Base-by-base conservation (phyloP, 169 alveolate genomes). In the Plasmodium gaboni region DNA sequence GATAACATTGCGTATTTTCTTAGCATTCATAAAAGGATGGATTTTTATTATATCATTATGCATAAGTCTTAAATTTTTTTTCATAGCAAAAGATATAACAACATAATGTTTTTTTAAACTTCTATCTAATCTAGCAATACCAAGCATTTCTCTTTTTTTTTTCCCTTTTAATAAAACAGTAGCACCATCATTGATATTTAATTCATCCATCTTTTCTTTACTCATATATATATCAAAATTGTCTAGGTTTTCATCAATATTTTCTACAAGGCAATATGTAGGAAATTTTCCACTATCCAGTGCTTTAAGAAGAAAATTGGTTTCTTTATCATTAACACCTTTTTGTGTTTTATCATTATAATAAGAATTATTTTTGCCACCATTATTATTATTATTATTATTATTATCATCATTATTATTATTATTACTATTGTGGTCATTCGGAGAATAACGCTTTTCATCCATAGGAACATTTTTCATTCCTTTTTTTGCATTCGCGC, bases 221-320 rank as follows among this genome's bases (percentile, higher is more conserved):
- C 72, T 74, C 88, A 74, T 70, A 26, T 80, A 80, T 67, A 80
- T 68, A 10, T 80, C 90, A 70, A 68, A 80, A 10, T 80, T 80
- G 24, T 80, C 90, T 32, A 44, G 17, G 13, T 80, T 17, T 8
- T 80, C 90, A 46, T 80, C 90, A 12, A 80, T 67, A 67, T 68
- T 68, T 28, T 53, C 90, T 1, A 80, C 90, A 59, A 80, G 83
- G 15, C 90, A 80, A 10, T 67, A 80, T 7, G 68, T 28, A 38
- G 83, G 83, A 46, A 80, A 70, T n/a, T 73, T 71, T 0, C 91
- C 88, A 9, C 88, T 68, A 5, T 89, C 88, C 42, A 73, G 28
- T 32, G 88, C 88, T 48, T 64, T 71, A 10, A 69, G 59, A 8
- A 80, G 74, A 44, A 73, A 68, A 38, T 74, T 48, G 24, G 88